Base-by-base conservation (phyloP, 768 basidiomycete genomes). In the Lactifluus volemus region DNA sequence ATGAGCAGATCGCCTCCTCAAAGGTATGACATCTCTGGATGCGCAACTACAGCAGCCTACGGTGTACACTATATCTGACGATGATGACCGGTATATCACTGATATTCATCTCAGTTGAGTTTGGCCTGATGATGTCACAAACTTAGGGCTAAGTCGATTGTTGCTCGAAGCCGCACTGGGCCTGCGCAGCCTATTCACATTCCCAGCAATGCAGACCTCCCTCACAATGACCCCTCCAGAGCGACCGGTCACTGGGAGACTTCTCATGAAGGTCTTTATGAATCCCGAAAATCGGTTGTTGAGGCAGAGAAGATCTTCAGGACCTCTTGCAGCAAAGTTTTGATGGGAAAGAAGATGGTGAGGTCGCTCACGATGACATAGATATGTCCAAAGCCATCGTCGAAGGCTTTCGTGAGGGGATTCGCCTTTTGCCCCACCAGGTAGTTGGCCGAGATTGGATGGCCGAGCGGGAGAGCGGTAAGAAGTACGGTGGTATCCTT, bases 401-500 rank as follows among this genome's bases (percentile, higher is more conserved):
- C 1, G 79, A 85, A 11, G 94, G 88, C 0, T 96, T 98, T 71
- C 76, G 76, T 4, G 82, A 86, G 1, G 81, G 81, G 1, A 81
- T 92, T 21, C 76, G 69, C 48, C 76, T 98, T 21, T 76, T 96
- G 65, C 88, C 92, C 2, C 95, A 98, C 72, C 97, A 99, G 67
- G 77, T 97, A 9, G 75, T 89, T 51, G 92, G 92, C 21, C 79
- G 93, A 0, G 73, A 73, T 29, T 99, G 95, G 95, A 94, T 99
- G 89, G 77, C 76, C 25, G 83, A 85, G 7, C 80, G 95, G 19
- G 96, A 98, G 73, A 72, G 78, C 8, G 85, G 83, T 36, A 91
- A 90, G 73, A 84, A 86, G 66, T 76, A 68, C 7, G 95, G 96
- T 1, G 96, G 96, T 0, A 93, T 98, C 65, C 75, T 97, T 14